Evolutionary conservation across 2,329 filamentous ascomycete genomes (phyloP).

Genomic region (Parasarocladium wereldwijsianum): DNA sequence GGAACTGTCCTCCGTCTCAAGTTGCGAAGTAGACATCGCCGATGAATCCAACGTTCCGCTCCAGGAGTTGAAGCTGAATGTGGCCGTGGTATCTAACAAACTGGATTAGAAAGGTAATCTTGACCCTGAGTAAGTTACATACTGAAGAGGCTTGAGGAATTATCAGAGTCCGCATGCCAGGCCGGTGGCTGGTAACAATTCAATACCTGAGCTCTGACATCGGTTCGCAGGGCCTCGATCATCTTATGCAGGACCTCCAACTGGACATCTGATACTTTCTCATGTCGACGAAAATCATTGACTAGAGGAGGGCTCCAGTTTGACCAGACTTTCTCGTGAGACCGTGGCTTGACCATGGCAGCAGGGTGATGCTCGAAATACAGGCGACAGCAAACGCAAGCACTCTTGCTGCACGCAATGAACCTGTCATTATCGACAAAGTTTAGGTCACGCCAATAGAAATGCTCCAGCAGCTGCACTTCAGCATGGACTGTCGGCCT

Average conservation of each 20-base stretch:
- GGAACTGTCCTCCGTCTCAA: too few relatives aligned
- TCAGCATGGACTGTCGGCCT: conserved; percentile 26
- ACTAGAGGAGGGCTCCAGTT: conserved; percentile 1
- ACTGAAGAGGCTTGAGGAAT: too few relatives aligned
- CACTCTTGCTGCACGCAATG: conserved; percentile 35
- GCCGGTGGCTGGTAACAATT: not conserved
- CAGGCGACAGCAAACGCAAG: conserved; percentile 32
- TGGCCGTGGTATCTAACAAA: too few relatives aligned
- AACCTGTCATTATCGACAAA: conserved; percentile 27
- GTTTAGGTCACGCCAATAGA: conserved; percentile 14
- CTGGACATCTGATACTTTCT: not conserved
- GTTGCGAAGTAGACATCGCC: too few relatives aligned
- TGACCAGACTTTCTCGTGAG: conserved; percentile 21
- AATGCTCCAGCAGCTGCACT: conserved; percentile 31
- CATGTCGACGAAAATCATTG: not conserved
- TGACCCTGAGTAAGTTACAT: too few relatives aligned
- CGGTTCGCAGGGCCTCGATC: conserved; percentile 1
- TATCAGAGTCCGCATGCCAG: conserved; percentile 2
- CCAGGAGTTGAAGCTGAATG: too few relatives aligned
- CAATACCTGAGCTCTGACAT: not conserved
- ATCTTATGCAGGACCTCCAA: conserved; percentile 1
- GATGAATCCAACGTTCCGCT: too few relatives aligned
- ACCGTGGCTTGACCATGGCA: conserved; percentile 14
- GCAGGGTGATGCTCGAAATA: conserved; percentile 27
- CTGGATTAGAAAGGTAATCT: too few relatives aligned